Conservation (phyloP, 2,329 filamentous ascomycete species). For the Fusarium ambrosium region DNA sequence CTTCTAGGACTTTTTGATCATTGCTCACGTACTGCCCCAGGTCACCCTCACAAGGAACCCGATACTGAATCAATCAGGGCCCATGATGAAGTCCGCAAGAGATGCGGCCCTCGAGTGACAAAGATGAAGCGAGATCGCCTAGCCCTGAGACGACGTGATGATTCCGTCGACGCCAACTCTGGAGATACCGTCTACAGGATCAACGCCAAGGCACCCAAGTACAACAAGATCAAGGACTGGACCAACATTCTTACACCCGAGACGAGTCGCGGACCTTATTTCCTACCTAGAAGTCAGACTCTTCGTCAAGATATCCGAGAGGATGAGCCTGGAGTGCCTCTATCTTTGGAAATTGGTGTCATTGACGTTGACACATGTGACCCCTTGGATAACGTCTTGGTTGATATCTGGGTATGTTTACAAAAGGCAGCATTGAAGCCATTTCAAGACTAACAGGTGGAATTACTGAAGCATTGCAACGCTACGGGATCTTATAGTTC, state of each 20-base stretch:
- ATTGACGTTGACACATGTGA: neutral
- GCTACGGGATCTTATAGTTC: slow-evolving; percentile 1
- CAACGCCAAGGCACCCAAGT: slow-evolving; percentile 12
- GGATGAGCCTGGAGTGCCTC: slow-evolving; percentile 14
- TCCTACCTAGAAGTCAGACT: slow-evolving; percentile 15
- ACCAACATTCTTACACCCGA: slow-evolving; percentile 22
- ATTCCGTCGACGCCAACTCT: neutral
- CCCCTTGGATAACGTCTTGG: neutral
- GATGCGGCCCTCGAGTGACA: neutral
- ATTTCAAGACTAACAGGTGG: neutral
- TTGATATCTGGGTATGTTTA: neutral
- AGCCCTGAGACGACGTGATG: neutral
- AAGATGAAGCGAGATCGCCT: neutral
- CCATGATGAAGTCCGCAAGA: neutral
- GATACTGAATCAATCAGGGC: neutral
- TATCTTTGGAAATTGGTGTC: slow-evolving; percentile 8
- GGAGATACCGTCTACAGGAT: slow-evolving; percentile 8
- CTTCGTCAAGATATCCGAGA: slow-evolving; percentile 24
- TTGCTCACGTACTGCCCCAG: neutral
- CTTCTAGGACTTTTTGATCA: neutral
- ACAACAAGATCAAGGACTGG: slow-evolving; percentile 16
- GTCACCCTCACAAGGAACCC: neutral
- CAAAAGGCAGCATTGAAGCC: neutral
- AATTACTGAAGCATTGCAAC: neutral
- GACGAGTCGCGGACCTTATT: slow-evolving; percentile 18